Base-by-base conservation (phyloP, 345 rosid genomes). In the Jatropha curcas region DNA sequence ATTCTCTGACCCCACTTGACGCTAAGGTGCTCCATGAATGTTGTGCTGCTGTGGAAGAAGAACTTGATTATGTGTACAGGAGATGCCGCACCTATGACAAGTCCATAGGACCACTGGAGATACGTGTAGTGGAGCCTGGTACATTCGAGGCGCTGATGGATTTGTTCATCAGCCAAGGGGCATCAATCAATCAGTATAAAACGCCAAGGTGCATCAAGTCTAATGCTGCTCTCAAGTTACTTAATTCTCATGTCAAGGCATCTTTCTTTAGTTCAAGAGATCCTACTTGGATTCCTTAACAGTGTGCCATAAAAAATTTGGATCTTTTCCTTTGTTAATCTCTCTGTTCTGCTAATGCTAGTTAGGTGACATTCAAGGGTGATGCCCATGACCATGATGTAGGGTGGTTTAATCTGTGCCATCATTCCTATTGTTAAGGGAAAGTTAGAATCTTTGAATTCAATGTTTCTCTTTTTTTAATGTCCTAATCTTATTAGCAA, bases 121-220 rank as follows among this genome's bases (percentile, higher is more conserved):
- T 88, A 64, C 88, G 89, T 24, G 80, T 86, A 24, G 88, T 88
- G 77, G 79, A 81, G 78, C 45, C 75, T 2, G 85, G 90, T 14
- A 78, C 89, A 0, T 88, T 88, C 52, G 90, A 86, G 33, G 77
- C 76, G 20, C 43, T 88, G 80, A 88, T 88, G 92, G 92, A 88
- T 73, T 68, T 88, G 37, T 79, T 73, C 59, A 84, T 88, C 41
- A 70, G 79, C 77, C 88, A 85, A 79, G 92, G 92, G 11, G 90
- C 83, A 13, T 88, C 92, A 31, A 83, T 88, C 72, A 88, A 88
- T 75, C 92, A 88, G 82, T 88, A 88, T 33, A 88, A 86, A 65
- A 83, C 90, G 0, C 92, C 92, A 19, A 79, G 92, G 82, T 86
- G 92, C 87, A 84, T 88, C 39, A 84, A 80, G 39, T 86, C 87